These are phyloP conservation scores for Penicillium diatomitis DNA, from an alignment of 495 filamentous ascomycete species.

Conservation along the genomic window DNA sequence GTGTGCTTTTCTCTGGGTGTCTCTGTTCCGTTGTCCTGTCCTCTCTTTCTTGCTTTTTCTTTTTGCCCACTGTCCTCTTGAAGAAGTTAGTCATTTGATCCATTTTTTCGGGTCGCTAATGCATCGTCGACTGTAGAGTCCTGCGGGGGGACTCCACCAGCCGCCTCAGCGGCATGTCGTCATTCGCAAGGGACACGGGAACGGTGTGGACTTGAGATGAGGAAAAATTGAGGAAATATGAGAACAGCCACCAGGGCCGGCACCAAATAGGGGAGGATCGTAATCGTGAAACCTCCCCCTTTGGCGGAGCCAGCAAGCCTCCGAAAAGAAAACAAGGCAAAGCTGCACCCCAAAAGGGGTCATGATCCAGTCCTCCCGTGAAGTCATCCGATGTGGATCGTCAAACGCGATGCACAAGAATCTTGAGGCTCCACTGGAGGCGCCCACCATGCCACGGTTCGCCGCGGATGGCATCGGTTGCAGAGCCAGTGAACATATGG, in stretches of 20 bases:
- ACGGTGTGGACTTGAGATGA: not conserved
- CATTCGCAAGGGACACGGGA: not conserved
- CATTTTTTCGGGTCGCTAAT: not conserved
- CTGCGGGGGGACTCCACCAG: conserved; percentile 4
- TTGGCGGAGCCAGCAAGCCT: no score
- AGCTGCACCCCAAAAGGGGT: not conserved
- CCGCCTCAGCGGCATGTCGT: not conserved
- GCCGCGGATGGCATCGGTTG: conserved; percentile 9
- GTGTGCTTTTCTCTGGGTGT: no score
- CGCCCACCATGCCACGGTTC: conserved; percentile 2
- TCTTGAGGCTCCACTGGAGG: conserved; percentile 2
- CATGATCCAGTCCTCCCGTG: not conserved
- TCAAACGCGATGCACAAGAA: not conserved
- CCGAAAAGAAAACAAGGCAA: no score
- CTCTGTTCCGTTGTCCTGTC: no score
- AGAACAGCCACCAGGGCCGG: no score
- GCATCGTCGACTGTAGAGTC: not conserved
- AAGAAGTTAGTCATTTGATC: not conserved
- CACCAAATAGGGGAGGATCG: no score
- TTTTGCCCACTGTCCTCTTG: not conserved
- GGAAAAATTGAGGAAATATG: not conserved
- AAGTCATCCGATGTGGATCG: not conserved
- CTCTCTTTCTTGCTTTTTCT: no score
- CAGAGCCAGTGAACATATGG: not conserved
- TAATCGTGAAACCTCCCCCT: no score